Conservation (phyloP, 768 basidiomycete genomes). For the Calocera viscosa region DNA sequence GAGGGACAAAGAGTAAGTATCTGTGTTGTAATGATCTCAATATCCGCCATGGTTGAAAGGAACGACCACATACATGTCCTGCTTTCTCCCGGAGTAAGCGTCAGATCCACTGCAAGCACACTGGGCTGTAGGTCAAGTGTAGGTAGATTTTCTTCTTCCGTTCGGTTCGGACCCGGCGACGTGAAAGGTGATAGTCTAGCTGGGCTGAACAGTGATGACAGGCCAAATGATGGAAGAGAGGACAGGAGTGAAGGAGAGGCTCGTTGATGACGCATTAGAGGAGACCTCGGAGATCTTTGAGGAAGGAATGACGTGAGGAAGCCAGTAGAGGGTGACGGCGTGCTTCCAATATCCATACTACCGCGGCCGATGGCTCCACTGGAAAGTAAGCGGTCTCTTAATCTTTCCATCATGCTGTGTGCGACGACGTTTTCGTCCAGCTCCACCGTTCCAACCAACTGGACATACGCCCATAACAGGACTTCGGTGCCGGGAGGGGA, state of each 20-base stretch:
- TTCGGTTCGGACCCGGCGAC: constrained; percentile 3
- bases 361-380: constrained; percentile 49
- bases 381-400: constrained; percentile 11
- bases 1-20: constrained; percentile 62
- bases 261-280: neutral
- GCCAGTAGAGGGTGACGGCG: constrained; percentile 26
- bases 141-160: constrained; percentile 49
- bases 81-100: constrained; percentile 69
- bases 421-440: constrained; percentile 30
- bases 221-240: neutral
- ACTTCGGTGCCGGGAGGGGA: constrained; percentile 41
- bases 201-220: neutral
- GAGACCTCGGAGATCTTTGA: neutral
- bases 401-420: neutral
- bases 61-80: constrained; percentile 52
- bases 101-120: constrained; percentile 80
- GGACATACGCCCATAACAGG: constrained; percentile 75
- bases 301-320: constrained; percentile 25
- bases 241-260: neutral
- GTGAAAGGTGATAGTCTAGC: neutral
- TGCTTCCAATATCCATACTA: constrained; percentile 59
- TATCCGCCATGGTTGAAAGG: neutral
- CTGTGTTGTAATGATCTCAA: constrained; percentile 32
- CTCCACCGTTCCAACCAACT: constrained; percentile 55
- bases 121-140: constrained; percentile 75